phyloP scores from a whole-genome alignment of 73 alveolate genomes.

The Diophrys appendiculata region DNA sequence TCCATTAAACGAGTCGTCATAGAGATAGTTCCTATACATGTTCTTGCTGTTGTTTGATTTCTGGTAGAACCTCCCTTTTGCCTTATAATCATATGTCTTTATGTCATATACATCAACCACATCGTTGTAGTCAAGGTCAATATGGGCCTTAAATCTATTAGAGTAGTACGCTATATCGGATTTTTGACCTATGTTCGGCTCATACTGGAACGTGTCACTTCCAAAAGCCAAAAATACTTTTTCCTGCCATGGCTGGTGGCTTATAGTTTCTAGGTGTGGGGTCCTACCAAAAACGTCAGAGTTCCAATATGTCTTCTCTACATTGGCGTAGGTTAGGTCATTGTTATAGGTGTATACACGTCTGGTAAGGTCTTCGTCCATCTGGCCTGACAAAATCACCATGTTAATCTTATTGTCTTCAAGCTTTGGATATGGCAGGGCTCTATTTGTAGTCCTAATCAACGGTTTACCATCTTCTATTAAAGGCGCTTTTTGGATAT shows the following conservation, averaged over 20 bases:
- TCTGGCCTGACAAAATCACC: conserved; percentile 12
- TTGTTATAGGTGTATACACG: conserved; percentile 2
- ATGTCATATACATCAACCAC: background rate
- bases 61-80: background rate
- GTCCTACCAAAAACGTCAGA: background rate
- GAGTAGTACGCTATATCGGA: conserved; percentile 15
- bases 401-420: background rate
- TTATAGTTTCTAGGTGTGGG: background rate
- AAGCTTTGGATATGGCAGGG: background rate
- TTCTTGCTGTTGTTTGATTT: background rate
- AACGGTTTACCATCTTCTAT: background rate
- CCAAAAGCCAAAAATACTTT: background rate
- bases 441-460: background rate
- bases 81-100: conserved; percentile 9
- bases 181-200: conserved; percentile 18
- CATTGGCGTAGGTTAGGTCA: background rate
- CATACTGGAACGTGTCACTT: conserved; percentile 5
- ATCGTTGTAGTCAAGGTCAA: conserved; percentile 6
- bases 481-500: background rate
- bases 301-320: background rate
- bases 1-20: conserved; percentile 4
- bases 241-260: conserved; percentile 9
- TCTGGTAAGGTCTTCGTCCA: background rate
- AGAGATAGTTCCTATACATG: conserved; percentile 1
- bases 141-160: background rate